phyloP scores from a whole-genome alignment of 257 asterid species.

The Euphrasia confusa region DNA sequence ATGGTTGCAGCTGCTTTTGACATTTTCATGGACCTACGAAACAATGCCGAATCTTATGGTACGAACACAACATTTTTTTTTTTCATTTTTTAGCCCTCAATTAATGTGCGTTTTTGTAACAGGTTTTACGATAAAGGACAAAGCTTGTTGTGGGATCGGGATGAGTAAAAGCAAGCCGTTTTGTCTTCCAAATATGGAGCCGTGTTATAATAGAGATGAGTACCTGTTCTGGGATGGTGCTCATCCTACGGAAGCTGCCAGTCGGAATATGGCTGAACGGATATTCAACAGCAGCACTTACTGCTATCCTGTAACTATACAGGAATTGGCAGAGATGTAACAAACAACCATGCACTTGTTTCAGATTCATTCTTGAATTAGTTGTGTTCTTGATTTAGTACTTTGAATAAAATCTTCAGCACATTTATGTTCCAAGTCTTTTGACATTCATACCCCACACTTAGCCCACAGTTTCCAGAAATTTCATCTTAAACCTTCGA shows the following conservation, averaged over 20 bases:
- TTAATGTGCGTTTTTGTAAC: not conserved
- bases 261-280: slow-evolving; percentile 10
- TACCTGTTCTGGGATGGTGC: slow-evolving; percentile 46
- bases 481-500: too few species aligned
- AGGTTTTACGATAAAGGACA: slow-evolving; percentile 40
- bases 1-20: not conserved
- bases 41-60: slow-evolving; percentile 25
- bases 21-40: not conserved
- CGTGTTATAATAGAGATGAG: slow-evolving; percentile 35
- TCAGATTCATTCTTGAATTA: too few species aligned
- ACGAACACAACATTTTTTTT: not conserved
- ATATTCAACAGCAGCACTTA: slow-evolving; percentile 11
- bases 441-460: too few species aligned
- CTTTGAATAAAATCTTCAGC: too few species aligned
- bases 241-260: slow-evolving; percentile 39
- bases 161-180: slow-evolving; percentile 23
- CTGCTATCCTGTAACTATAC: slow-evolving; percentile 2
- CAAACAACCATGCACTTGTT: too few species aligned
- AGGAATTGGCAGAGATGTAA: slow-evolving; percentile 15
- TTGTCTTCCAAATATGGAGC: slow-evolving; percentile 25
- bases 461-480: too few species aligned
- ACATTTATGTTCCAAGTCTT: too few species aligned
- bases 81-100: too few species aligned
- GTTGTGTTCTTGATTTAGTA: too few species aligned
- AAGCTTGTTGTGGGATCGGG: slow-evolving; percentile 35